Evolutionary conservation across 345 rosid species (phyloP).

Genomic region (Citrus hindsii): DNA sequence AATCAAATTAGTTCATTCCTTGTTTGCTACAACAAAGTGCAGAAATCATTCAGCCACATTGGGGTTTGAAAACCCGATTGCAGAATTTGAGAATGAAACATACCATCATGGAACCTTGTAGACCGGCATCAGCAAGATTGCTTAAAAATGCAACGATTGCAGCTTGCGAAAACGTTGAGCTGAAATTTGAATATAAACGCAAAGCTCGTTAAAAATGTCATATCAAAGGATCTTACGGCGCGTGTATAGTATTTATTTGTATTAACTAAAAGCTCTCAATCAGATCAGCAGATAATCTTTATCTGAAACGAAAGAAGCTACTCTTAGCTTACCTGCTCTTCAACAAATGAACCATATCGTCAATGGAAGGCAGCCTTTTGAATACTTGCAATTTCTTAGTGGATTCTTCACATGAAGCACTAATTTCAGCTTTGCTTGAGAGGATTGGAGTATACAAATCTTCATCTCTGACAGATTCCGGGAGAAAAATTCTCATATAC

Average conservation of each 20-base stretch:
- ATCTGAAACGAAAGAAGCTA: not conserved
- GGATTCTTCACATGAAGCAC: constrained; percentile 24
- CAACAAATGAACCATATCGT: constrained; percentile 47
- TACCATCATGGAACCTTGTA: constrained; percentile 76
- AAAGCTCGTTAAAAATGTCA: not conserved
- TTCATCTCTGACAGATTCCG: constrained; percentile 44
- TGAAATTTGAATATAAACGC: constrained; percentile 22
- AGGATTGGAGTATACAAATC: constrained; percentile 38
- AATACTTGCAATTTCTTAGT: constrained; percentile 21
- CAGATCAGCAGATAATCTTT: too few species aligned
- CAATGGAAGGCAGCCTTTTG: constrained; percentile 46
- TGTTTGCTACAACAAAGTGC: not conserved
- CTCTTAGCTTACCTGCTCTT: constrained; percentile 53
- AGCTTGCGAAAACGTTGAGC: constrained; percentile 69
- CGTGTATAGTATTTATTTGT: too few species aligned
- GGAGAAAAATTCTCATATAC: constrained; percentile 71
- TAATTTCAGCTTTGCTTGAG: constrained; percentile 23
- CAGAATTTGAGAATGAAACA: not conserved
- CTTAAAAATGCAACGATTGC: constrained; percentile 71
- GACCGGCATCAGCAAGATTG: constrained; percentile 70
- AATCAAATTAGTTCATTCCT: constrained; percentile 5
- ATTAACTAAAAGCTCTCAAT: too few species aligned
- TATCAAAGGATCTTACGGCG: too few species aligned
- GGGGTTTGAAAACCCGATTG: not conserved
- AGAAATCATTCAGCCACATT: not conserved